Conservation (phyloP, 805 yeast genomes). For the Metschnikowia cerradonensis region DNA sequence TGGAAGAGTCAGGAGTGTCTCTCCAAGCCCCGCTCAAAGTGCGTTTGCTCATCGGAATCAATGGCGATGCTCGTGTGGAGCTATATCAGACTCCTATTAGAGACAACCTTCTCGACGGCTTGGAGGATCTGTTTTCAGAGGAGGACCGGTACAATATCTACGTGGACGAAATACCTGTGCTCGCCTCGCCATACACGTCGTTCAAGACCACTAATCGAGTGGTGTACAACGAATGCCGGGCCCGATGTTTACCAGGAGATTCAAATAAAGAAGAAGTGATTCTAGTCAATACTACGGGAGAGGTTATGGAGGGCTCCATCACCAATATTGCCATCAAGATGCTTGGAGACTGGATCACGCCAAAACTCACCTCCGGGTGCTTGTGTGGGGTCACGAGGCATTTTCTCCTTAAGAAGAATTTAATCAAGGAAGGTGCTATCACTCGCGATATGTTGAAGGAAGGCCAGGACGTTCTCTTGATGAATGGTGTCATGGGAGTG, state of each 20-base stretch:
- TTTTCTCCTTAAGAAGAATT: constrained; percentile 50
- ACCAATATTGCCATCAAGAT: constrained; percentile 67
- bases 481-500: constrained; percentile 84
- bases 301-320: constrained; percentile 76
- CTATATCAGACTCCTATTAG: constrained; percentile 26
- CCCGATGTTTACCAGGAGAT: constrained; percentile 38
- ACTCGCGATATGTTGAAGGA: constrained; percentile 40
- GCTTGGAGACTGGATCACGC: constrained; percentile 69
- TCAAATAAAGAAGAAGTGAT: constrained; percentile 66
- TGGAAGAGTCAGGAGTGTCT: constrained; percentile 21
- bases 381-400: constrained; percentile 79
- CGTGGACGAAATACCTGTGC: constrained; percentile 50
- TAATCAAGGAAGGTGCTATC: constrained; percentile 52
- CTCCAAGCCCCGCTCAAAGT: constrained; percentile 29
- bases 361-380: constrained; percentile 74
- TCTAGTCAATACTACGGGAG: constrained; percentile 50
- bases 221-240: constrained; percentile 60
- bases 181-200: constrained; percentile 73
- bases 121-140: constrained; percentile 15
- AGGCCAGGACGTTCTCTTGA: constrained; percentile 71
- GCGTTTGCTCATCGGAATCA: constrained; percentile 27
- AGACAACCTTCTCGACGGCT: constrained; percentile 29
- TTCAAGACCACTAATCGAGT: constrained; percentile 79
- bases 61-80: constrained; percentile 31
- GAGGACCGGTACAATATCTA: constrained; percentile 52